Evolutionary conservation across 108 stramenopile species (phyloP), one percentile per base, ranked within the genome.

Genomic region (Conticribra guillardii): DNA sequence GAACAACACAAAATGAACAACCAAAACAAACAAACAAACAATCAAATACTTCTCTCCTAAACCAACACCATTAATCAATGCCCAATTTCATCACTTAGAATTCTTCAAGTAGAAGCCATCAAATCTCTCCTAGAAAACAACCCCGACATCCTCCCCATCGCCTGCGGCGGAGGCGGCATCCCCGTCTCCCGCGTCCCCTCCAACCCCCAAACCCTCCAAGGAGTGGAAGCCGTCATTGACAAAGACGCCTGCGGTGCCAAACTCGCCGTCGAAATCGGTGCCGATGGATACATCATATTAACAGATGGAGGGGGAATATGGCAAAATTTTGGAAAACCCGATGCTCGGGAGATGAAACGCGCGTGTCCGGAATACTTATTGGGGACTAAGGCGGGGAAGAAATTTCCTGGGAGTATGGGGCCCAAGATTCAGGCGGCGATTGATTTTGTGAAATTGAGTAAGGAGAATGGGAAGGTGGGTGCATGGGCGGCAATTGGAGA

Each of bases 231-330:
- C 16, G 90, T 91, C 21, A 91, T 91, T 62, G 84, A 88, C 69
- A 88, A 88, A 68, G 91, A 92, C 62, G 69, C 70, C 7, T 89
- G 88, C 49, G 88, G 85, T 21, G 69, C 82, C 59, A 86, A 88
- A 62, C 76, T 92, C 17, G 89, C 89, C 16, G 54, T 37, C 22
- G 89, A 88, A 54, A 49, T 92, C 26, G 84, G 85, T 44, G 91
- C 91, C n/a, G 89, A 92, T 55, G 91, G 85, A 0, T 89, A 66
- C 69, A 89, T 92, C 46, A 92, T 92, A 50, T 64, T 92, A 9
- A 92, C 91, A 11, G 91, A 92, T 64, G 91, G 91, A 19, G 91
- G 91, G 26, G 89, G 89, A 2, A 88, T 88, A 55, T 92, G 87
- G 89, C 73, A 92, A 61, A 87, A 90, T 59, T 92, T 83, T 65